phyloP scores from a whole-genome alignment of 1,284 basidiomycete genomes.

The Heterobasidion irregulare region DNA sequence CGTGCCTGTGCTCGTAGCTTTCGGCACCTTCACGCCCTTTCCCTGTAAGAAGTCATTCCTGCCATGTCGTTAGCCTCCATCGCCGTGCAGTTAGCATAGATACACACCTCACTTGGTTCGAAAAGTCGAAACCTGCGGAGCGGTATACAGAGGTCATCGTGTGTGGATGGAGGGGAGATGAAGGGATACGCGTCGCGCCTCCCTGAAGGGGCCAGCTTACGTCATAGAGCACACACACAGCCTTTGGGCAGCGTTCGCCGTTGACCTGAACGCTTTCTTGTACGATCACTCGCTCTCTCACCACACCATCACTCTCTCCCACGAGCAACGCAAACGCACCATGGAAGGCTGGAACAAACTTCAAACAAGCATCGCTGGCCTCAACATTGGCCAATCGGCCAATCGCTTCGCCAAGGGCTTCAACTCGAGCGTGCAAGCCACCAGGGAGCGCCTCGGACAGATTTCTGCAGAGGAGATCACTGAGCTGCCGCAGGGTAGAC shows the following conservation, averaged over 20 bases:
- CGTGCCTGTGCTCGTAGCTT: conserved; percentile 92
- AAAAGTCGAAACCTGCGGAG: conserved; percentile 27
- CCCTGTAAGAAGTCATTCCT: conserved; percentile 78
- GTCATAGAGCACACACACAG: not conserved
- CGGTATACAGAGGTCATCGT: conserved; percentile 21
- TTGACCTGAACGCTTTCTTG: not conserved
- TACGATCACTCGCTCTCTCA: not conserved
- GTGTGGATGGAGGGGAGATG: conserved; percentile 4
- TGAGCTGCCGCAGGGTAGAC: conserved; percentile 77
- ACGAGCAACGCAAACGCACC: not conserved
- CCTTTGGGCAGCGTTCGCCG: not conserved
- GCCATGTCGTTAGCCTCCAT: not conserved
- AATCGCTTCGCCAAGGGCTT: conserved; percentile 77
- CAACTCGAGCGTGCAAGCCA: conserved; percentile 81
- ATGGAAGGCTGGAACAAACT: conserved; percentile 79
- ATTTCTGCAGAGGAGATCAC: conserved; percentile 91
- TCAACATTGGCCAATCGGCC: conserved; percentile 66
- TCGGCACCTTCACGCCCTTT: conserved; percentile 63
- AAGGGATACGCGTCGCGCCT: conserved; percentile 9
- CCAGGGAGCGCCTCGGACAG: conserved; percentile 86
- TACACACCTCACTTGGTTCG: conserved; percentile 24
- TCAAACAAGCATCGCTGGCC: conserved; percentile 43
- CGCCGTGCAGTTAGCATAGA: not conserved
- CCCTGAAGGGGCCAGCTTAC: conserved; percentile 1
- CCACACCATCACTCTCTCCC: conserved; percentile 11